Conservation (phyloP, 169 alveolate species). For the Theileria orientalis region DNA sequence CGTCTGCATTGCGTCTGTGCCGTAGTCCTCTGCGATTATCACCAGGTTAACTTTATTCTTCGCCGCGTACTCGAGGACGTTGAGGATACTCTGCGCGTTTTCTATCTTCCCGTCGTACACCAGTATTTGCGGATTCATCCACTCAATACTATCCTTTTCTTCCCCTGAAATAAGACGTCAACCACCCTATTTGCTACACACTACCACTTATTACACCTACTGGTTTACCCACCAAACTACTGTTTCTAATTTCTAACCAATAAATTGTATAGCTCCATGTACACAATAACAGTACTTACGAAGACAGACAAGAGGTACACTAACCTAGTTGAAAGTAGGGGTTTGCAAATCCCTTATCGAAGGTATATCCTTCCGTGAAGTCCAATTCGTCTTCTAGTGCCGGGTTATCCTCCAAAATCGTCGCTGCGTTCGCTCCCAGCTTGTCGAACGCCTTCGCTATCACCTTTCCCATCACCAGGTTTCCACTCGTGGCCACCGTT, state of each 20-base stretch:
- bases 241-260: too few relatives aligned
- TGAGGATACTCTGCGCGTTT: conserved; percentile 79
- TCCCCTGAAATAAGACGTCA: conserved; percentile 67
- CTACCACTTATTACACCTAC: too few relatives aligned
- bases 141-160: conserved; percentile 82
- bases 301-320: too few relatives aligned
- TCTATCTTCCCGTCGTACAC: conserved; percentile 83
- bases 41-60: conserved; percentile 80
- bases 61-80: conserved; percentile 82
- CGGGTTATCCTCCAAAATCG: conserved; percentile 82
- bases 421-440: conserved; percentile 86
- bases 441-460: conserved; percentile 85
- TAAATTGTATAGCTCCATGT: too few relatives aligned
- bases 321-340: conserved; percentile 80
- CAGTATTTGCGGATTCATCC: conserved; percentile 76
- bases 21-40: conserved; percentile 86
- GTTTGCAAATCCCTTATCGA: conserved; percentile 83
- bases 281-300: too few relatives aligned
- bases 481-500: conserved; percentile 86
- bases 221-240: too few relatives aligned
- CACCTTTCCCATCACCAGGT: conserved; percentile 82
- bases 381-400: conserved; percentile 86
- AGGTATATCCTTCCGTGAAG: conserved; percentile 85
- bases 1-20: conserved; percentile 84
- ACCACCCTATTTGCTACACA: too few relatives aligned